These are phyloP conservation scores for Fomitopsis schrenkii DNA, from an alignment of 1,284 basidiomycete species.

Conservation along the genomic window DNA sequence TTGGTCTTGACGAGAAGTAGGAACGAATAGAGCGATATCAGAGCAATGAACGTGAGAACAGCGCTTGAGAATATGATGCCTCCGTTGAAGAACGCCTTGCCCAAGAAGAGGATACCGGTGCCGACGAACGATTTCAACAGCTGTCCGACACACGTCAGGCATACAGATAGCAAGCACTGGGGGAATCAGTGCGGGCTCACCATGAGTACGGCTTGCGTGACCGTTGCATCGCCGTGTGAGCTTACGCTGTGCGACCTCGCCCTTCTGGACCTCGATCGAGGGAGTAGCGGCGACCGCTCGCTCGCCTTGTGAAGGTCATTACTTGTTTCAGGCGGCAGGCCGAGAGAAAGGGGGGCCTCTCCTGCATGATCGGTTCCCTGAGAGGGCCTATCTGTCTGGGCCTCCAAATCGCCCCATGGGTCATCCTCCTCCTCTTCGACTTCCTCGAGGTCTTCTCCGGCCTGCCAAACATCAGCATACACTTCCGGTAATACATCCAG, in stretches of 20 bases:
- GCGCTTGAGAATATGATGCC: conserved; percentile 89
- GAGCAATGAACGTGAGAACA: conserved; percentile 78
- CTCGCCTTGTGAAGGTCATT: conserved; percentile 18
- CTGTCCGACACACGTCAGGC: conserved; percentile 34
- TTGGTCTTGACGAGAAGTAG: conserved; percentile 89
- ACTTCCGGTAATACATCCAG: neutral
- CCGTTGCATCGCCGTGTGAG: conserved; percentile 77
- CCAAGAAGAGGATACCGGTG: conserved; percentile 94
- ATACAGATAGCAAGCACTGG: conserved; percentile 1
- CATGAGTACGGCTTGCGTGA: conserved; percentile 89
- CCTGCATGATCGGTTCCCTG: conserved; percentile 7
- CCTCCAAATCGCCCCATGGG: conserved; percentile 22
- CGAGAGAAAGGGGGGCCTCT: conserved; percentile 8
- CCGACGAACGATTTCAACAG: conserved; percentile 95
- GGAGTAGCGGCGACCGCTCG: conserved; percentile 30
- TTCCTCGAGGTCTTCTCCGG: conserved; percentile 93
- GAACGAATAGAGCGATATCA: conserved; percentile 93
- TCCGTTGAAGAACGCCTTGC: conserved; percentile 96
- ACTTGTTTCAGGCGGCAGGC: conserved; percentile 25
- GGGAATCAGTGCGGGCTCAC: conserved; percentile 31
- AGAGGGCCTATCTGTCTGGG: conserved; percentile 13
- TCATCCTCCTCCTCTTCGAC: conserved; percentile 60
- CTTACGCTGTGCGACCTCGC: conserved; percentile 48
- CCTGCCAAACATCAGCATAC: conserved; percentile 41
- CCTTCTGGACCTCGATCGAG: conserved; percentile 49